Evolutionary conservation across 768 basidiomycete species (phyloP), one percentile per base, ranked within the genome.

Genomic region (Hydnum rufescens): DNA sequence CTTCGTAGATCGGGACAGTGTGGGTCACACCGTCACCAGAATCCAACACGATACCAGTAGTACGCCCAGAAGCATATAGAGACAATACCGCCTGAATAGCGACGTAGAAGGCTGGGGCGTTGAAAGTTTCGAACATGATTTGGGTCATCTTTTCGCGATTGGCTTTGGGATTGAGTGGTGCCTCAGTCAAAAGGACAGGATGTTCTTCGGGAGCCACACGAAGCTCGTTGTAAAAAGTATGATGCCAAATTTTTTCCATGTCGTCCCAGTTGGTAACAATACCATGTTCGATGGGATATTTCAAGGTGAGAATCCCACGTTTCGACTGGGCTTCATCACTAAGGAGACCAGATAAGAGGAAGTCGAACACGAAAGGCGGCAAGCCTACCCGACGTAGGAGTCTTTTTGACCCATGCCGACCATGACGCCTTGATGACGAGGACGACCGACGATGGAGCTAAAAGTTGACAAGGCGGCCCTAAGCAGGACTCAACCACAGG

Each of bases 371-470:
- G 44, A 28, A 49, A n/a, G n/a, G n/a, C n/a, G n/a, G n/a, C n/a
- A n/a, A 50, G 62, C 75, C 54, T 63, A 89, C 87, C 87, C 90
- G 54, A 93, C 89, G 63, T 89, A 95, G 59, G 88, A 90, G 65
- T 93, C 90, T 66, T 93, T 93, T 67, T 88, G 82, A 43, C 82
- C 84, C 89, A 93, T 92, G 59, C 90, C 89, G 57, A 92, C 84
- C 89, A 93, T 93, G 58, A 90, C 84, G 72, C 86, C 85, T 63
- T 82, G 80, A 70, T 93, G 88, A 66, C 87, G 82, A 55, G 89
- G 85, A 59, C 89, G 87, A 61, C 90, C 90, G 60, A 93, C 87
- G 62, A 95, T 90, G 26, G 89, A 90, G 51, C 82, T 84, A 39
- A 22, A 22, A 22, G 13, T 39, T 13, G 13, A 39, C 22, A 13